phyloP scores from a whole-genome alignment of 2,329 filamentous ascomycete species.

The Neonectria coccinea region DNA sequence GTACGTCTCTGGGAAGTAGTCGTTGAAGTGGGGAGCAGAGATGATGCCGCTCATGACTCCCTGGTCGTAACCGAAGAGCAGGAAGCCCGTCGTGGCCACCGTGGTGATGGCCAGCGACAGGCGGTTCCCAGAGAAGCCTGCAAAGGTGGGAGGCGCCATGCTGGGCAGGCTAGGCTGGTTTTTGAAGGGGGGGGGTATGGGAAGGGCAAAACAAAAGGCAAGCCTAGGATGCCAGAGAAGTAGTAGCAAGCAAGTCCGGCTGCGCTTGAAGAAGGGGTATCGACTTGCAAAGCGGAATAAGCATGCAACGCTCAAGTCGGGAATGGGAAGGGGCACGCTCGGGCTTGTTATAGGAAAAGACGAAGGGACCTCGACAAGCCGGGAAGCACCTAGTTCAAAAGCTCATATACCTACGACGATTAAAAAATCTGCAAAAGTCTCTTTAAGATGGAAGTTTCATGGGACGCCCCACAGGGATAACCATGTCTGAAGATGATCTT shows the following conservation, averaged over 20 bases:
- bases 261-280: slow-evolving; percentile 23
- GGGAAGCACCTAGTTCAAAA: background rate
- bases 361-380: background rate
- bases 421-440: slow-evolving; percentile 12
- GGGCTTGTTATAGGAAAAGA: background rate
- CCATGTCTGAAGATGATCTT: slow-evolving; percentile 39
- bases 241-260: slow-evolving; percentile 36
- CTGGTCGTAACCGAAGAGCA: slow-evolving; percentile 70
- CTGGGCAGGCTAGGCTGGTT: slow-evolving; percentile 21
- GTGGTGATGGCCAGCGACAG: slow-evolving; percentile 69
- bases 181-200: background rate
- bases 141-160: slow-evolving; percentile 67
- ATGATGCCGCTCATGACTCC: slow-evolving; percentile 67
- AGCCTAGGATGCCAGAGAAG: slow-evolving; percentile 8
- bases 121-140: slow-evolving; percentile 68
- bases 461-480: slow-evolving; percentile 26
- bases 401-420: slow-evolving; percentile 31
- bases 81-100: slow-evolving; percentile 73
- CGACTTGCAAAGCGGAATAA: background rate
- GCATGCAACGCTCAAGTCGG: background rate
- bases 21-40: slow-evolving; percentile 61
- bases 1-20: slow-evolving; percentile 58
- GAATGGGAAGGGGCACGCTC: too few species aligned
- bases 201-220: slow-evolving; percentile 14
- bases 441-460: slow-evolving; percentile 25